Evolutionary conservation across 2,329 filamentous ascomycete genomes (phyloP).

Genomic region (Penicillium psychrosexuale): DNA sequence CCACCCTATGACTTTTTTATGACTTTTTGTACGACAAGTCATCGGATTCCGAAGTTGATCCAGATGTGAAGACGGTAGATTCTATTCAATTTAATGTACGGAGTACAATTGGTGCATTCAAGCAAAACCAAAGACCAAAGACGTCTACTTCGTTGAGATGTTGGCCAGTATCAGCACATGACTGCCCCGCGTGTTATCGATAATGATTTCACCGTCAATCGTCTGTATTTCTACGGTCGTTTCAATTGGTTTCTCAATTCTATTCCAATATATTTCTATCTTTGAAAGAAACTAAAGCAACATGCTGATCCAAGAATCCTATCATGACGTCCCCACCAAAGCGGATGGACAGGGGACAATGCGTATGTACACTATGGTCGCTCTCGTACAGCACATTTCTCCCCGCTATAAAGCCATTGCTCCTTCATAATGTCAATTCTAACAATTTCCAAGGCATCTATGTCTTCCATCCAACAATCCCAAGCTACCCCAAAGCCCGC

Average conservation of each 20-base stretch:
- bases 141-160: background rate
- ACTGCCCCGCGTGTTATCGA: conserved; percentile 26
- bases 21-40: background rate
- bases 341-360: conserved; percentile 39
- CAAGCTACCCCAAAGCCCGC: conserved; percentile 81
- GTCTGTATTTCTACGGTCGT: background rate
- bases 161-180: conserved; percentile 19
- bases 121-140: background rate
- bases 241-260: background rate
- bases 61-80: background rate
- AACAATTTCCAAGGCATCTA: conserved; percentile 65
- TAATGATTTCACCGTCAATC: conserved; percentile 3
- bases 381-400: background rate
- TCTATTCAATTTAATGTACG: background rate
- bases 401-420: background rate
- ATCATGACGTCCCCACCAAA: conserved; percentile 38
- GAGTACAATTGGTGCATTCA: background rate
- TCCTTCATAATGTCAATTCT: background rate
- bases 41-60: background rate
- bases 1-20: background rate
- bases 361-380: conserved; percentile 28
- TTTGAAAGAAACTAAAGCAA: conserved; percentile 1
- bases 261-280: background rate
- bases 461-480: conserved; percentile 79
- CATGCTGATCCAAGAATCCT: conserved; percentile 39